Conservation (phyloP, 148 eudicot genomes). For the Rhododendron henanense region DNA sequence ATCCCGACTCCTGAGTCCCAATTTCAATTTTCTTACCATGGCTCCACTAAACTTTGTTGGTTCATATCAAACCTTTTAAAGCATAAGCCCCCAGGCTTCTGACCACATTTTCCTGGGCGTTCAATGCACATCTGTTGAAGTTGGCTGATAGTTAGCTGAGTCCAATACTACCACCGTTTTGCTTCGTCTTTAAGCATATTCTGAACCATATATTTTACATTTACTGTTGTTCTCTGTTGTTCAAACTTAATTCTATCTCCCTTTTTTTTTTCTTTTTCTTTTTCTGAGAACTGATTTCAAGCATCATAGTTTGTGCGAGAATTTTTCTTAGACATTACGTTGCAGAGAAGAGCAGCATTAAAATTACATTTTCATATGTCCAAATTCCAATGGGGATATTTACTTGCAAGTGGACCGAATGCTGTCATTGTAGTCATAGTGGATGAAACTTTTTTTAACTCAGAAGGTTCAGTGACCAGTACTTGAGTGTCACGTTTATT, state of each 20-base stretch:
- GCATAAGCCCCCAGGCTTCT: neutral
- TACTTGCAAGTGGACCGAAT: neutral
- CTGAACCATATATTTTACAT: neutral
- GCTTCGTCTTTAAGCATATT: neutral
- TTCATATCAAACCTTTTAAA: neutral
- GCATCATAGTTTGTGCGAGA: neutral
- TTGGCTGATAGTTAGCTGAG: neutral
- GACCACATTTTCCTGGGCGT: neutral
- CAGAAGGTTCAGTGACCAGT: neutral
- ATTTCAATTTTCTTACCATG: neutral
- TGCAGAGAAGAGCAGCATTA: neutral
- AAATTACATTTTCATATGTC: neutral
- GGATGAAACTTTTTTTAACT: neutral
- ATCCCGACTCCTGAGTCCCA: neutral
- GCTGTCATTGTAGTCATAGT: neutral
- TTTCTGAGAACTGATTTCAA: neutral
- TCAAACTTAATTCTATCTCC: neutral
- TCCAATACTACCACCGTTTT: too few relatives aligned
- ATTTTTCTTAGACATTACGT: neutral
- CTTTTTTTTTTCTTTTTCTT: neutral
- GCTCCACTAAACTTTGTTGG: neutral
- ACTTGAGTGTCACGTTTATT: neutral
- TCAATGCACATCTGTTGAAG: neutral
- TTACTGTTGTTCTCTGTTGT: neutral
- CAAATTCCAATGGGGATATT: neutral